Conservation (phyloP, 192 early-diverging fungal genomes). For the Coemansia sp. region DNA sequence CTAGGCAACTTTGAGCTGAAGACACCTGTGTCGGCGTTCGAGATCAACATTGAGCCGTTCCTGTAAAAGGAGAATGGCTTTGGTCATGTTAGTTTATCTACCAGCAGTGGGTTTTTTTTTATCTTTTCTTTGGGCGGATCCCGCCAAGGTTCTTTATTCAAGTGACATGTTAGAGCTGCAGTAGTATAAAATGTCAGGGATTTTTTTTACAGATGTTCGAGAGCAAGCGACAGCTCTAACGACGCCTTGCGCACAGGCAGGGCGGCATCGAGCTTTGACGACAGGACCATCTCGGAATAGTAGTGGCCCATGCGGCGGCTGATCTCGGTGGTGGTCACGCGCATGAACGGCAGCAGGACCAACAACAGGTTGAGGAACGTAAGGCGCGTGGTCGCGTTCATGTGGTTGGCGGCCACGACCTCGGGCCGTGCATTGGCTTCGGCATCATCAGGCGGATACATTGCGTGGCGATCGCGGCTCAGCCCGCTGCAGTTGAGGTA, state of each 20-base stretch:
- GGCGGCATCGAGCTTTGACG: slow-evolving; percentile 43
- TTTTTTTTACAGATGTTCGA: slow-evolving; percentile 32
- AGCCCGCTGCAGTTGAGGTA: slow-evolving; percentile 52
- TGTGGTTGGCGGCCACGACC: slow-evolving; percentile 45
- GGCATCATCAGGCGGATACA: slow-evolving; percentile 1
- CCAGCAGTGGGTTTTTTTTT: too few relatives aligned
- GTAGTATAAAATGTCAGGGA: too few relatives aligned
- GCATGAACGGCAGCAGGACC: slow-evolving; percentile 37
- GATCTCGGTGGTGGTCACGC: slow-evolving; percentile 25
- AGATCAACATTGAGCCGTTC: slow-evolving; percentile 96
- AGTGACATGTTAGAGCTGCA: too few relatives aligned
- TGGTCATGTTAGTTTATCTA: too few relatives aligned
- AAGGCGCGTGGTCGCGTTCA: slow-evolving; percentile 51
- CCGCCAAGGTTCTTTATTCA: too few relatives aligned
- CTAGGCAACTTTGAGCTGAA: slow-evolving; percentile 79
- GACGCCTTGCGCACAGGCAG: slow-evolving; percentile 52
- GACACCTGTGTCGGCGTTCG: slow-evolving; percentile 85
- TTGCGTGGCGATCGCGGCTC: slow-evolving; percentile 19
- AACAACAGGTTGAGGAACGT: slow-evolving; percentile 50
- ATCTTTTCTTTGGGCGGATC: too few relatives aligned
- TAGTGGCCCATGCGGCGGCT: slow-evolving; percentile 34
- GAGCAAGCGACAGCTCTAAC: slow-evolving; percentile 38
- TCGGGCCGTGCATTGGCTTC: slow-evolving; percentile 29
- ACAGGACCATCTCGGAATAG: slow-evolving; percentile 44
- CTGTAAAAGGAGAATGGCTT: too few relatives aligned